Evolutionary conservation across 768 basidiomycete genomes (phyloP).

Genomic region (Pisolithus tinctorius): DNA sequence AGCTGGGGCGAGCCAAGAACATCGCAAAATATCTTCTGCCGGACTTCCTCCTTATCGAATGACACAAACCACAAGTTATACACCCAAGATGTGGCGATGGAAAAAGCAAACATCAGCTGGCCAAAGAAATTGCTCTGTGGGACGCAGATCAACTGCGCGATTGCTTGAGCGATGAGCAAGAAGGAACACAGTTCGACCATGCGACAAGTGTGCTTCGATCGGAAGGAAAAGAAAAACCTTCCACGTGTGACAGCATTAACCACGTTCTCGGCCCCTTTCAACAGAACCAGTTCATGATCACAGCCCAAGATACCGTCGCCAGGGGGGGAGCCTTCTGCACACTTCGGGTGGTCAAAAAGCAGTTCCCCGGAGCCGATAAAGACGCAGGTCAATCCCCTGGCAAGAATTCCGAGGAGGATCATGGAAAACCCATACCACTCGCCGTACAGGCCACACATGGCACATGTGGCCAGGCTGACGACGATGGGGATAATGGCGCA

Average conservation of each 20-base stretch:
- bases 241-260: not conserved
- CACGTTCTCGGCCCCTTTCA: not conserved
- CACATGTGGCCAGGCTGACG: constrained; percentile 5
- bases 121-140: no score
- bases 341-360: not conserved
- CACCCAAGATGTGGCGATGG: constrained; percentile 18
- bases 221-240: not conserved
- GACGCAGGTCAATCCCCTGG: constrained; percentile 21
- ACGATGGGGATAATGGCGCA: not conserved
- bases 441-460: constrained; percentile 7
- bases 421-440: no score
- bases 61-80: constrained; percentile 24
- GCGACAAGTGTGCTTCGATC: not conserved
- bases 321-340: no score
- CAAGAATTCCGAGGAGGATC: constrained; percentile 17
- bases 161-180: no score
- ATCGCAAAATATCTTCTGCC: constrained; percentile 3
- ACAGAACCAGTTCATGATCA: no score
- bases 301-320: no score
- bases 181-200: no score
- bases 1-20: constrained; percentile 1
- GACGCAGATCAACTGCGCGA: no score
- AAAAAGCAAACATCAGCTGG: no score
- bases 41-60: constrained; percentile 23
- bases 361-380: constrained; percentile 18